Evolutionary conservation across 345 rosid genomes (phyloP).

Genomic region (Psidium guajava): DNA sequence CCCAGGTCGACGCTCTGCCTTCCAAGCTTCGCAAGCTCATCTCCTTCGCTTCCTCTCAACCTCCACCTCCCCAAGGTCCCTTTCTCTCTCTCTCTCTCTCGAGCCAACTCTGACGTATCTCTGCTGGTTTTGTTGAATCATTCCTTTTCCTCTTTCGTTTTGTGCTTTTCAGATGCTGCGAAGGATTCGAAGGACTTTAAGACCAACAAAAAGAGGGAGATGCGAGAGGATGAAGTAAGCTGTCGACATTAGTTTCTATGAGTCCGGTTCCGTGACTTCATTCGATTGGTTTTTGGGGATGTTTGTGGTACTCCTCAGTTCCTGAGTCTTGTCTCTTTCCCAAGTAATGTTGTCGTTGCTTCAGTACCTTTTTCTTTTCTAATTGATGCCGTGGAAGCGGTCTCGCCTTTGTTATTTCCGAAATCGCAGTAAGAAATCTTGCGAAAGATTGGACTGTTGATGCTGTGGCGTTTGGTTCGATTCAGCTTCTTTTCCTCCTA

Average conservation of each 20-base stretch:
- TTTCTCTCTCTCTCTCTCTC: conserved; percentile 1
- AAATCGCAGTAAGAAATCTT: not conserved
- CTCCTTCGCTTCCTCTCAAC: conserved; percentile 33
- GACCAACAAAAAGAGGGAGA: not conserved
- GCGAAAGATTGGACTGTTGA: not conserved
- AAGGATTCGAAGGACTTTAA: conserved; percentile 4
- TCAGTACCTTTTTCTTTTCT: not conserved
- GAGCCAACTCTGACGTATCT: not conserved
- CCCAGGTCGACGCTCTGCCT: conserved; percentile 62
- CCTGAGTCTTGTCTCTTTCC: not conserved
- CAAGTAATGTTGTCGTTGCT: too few species aligned
- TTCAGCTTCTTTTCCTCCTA: not conserved
- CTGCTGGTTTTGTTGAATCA: not conserved
- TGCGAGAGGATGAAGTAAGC: not conserved
- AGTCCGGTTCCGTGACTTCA: not conserved
- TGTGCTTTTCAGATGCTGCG: conserved; percentile 8
- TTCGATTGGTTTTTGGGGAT: not conserved
- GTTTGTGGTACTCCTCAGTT: not conserved
- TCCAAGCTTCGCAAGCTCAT: conserved; percentile 70
- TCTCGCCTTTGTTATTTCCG: not conserved
- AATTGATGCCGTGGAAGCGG: not conserved
- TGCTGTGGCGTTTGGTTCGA: not conserved
- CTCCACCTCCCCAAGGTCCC: not conserved
- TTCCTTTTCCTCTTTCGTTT: not conserved
- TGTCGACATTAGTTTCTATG: not conserved